Evolutionary conservation across 768 basidiomycete genomes (phyloP).

Genomic region (Lactarius vividus): DNA sequence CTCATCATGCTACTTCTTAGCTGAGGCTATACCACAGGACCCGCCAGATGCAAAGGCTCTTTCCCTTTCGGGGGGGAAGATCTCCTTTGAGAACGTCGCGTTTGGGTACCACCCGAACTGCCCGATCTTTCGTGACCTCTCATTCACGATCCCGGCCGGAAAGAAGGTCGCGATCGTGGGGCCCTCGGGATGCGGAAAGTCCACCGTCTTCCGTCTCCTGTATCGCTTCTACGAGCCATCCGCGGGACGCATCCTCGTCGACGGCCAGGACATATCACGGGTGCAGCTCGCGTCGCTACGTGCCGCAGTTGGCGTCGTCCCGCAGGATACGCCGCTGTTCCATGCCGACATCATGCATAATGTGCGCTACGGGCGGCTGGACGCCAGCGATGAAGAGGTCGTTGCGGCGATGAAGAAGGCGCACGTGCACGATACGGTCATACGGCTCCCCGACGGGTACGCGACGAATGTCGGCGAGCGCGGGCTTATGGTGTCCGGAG

Average conservation of each 20-base stretch:
- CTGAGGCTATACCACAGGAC: conserved; percentile 49
- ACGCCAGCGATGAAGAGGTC: conserved; percentile 89
- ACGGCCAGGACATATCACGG: conserved; percentile 80
- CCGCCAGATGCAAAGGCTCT: conserved; percentile 65
- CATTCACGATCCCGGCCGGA: conserved; percentile 91
- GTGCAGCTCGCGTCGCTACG: conserved; percentile 74
- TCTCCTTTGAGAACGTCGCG: conserved; percentile 87
- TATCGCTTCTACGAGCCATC: conserved; percentile 92
- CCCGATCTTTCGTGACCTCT: conserved; percentile 84
- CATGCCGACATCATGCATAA: conserved; percentile 96
- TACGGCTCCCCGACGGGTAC: conserved; percentile 82
- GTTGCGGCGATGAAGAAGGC: conserved; percentile 79
- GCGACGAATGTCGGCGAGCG: conserved; percentile 91
- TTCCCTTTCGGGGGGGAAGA: conserved; percentile 73
- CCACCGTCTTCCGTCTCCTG: conserved; percentile 90
- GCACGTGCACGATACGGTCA: conserved; percentile 79
- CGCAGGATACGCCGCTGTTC: conserved; percentile 97
- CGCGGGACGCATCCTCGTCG: conserved; percentile 77
- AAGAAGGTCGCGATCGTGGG: conserved; percentile 98
- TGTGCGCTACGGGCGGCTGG: conserved; percentile 85
- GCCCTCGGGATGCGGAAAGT: conserved; percentile 96
- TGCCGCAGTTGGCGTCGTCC: conserved; percentile 83
- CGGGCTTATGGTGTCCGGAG: conserved; percentile 97
- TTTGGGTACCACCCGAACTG: conserved; percentile 93
- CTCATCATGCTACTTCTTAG: background rate